Base-by-base conservation (phyloP, 1,284 basidiomycete species). In the Blastosporella zonata region DNA sequence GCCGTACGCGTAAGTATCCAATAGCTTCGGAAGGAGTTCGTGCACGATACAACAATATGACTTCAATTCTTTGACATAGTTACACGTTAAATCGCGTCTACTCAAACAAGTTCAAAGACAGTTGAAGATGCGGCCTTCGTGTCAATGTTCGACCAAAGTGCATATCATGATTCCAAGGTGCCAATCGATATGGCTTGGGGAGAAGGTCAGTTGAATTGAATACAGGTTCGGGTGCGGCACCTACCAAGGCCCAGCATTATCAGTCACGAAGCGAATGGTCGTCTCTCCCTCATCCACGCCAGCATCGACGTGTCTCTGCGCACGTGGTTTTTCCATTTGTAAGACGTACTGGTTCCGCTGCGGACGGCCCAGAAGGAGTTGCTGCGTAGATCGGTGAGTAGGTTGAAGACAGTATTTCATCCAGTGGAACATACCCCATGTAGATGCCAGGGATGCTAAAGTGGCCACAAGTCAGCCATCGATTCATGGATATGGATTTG, bases 221-320 rank as follows among this genome's bases (percentile, higher is more conserved):
- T 7, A n/a, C 15, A 35, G 34, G 2, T 18, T 3, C 5, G 34
- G 6, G 15, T 13, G 34, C 5, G 17, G 31, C 4, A 31, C 65
- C 33, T 44, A 67, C 61, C 73, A 76, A 2, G 73, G 72, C 0
- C 73, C 73, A 29, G 68, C 47, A 45, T 69, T 70, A 47, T 70
- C 61, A 2, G 67, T 68, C 5, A 43, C 45, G 47, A 68, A 69
- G 13, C 68, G 61, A 38, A 68, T 62, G 3, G 65, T 65, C 9
- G 62, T 60, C 25, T 59, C 58, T 49, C 62, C 62, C 20, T 53
- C 54, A n/a, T 48, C 39, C 10, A 12, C 33, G 21, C 66, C 65
- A 13, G 58, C 62, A 36, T 54, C 54, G 12, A 67, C 63, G n/a
- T 61, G 47, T 70, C 63, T 34, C 68, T 61, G 13, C 55, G 50